These are phyloP conservation scores for Aspergillus quadricinctus DNA, from an alignment of 2,329 filamentous ascomycete genomes.

Conservation along the genomic window DNA sequence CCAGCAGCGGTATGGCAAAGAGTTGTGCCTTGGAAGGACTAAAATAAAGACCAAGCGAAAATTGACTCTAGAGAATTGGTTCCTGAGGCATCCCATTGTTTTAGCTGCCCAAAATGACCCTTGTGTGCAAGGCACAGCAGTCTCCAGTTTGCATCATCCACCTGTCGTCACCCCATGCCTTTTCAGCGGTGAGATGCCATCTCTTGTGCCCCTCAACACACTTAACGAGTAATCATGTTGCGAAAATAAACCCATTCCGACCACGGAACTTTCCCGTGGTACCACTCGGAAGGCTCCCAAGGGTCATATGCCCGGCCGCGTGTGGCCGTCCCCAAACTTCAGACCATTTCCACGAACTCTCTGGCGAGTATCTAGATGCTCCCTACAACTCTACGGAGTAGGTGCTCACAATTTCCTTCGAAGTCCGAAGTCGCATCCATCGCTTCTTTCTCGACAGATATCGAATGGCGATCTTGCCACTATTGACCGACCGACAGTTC, in stretches of 20 bases:
- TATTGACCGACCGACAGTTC: constrained; percentile 6
- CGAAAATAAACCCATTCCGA: background rate
- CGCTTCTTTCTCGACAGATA: background rate
- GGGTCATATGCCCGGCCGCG: constrained; percentile 9
- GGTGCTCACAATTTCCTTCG: background rate
- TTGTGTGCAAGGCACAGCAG: background rate
- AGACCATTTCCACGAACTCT: background rate
- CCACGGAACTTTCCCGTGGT: constrained; percentile 10
- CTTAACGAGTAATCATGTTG: background rate
- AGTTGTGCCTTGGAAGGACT: background rate
- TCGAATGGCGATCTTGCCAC: constrained; percentile 10
- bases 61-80: background rate
- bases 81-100: background rate
- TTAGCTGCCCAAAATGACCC: background rate
- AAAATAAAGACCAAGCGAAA: background rate
- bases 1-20: constrained; percentile 6
- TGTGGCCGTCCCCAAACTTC: constrained; percentile 2
- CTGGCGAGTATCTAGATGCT: background rate
- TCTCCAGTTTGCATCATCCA: background rate
- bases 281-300: constrained; percentile 18
- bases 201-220: background rate
- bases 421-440: background rate
- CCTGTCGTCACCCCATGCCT: background rate
- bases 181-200: background rate
- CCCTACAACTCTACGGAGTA: no score